These are phyloP conservation scores for Hymenoscyphus scutula DNA, from an alignment of 2,329 filamentous ascomycete species.

Conservation along the genomic window DNA sequence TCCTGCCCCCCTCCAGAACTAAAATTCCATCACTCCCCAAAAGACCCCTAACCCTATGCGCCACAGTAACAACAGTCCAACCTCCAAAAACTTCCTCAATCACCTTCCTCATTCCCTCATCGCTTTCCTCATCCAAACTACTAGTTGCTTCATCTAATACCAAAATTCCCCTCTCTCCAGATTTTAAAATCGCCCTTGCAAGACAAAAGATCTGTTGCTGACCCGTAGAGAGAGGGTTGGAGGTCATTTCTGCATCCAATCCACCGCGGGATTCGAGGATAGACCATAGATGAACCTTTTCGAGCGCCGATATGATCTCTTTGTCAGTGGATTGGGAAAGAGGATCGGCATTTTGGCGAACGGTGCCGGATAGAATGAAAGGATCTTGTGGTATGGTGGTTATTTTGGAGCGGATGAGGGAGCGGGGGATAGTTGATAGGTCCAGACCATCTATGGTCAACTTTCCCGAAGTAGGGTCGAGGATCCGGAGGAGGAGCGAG, in stretches of 20 bases:
- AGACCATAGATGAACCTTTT: conserved; percentile 38
- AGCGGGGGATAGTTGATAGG: neutral
- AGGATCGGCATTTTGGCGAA: conserved; percentile 85
- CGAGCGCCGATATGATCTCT: conserved; percentile 29
- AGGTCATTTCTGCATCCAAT: conserved; percentile 38
- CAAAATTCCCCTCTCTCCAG: conserved; percentile 40
- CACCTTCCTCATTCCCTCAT: conserved; percentile 47
- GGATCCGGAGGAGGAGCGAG: neutral
- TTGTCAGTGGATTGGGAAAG: conserved; percentile 75
- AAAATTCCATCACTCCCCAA: conserved; percentile 44
- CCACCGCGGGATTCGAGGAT: conserved; percentile 15
- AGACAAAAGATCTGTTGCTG: conserved; percentile 50
- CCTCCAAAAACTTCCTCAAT: conserved; percentile 48
- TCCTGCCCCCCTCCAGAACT: conserved; percentile 46
- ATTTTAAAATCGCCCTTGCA: conserved; percentile 55
- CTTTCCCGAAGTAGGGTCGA: neutral
- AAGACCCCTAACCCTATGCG: conserved; percentile 37
- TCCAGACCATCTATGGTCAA: conserved; percentile 8
- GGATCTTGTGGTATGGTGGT: conserved; percentile 96
- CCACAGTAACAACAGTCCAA: conserved; percentile 45
- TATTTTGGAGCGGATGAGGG: conserved; percentile 70
- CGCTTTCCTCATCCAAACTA: conserved; percentile 54
- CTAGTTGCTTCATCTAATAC: conserved; percentile 45
- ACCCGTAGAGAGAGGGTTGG: conserved; percentile 62
- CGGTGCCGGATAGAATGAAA: conserved; percentile 83